phyloP scores from a whole-genome alignment of 2,329 filamentous ascomycete species.

The Neonectria ditissima region DNA sequence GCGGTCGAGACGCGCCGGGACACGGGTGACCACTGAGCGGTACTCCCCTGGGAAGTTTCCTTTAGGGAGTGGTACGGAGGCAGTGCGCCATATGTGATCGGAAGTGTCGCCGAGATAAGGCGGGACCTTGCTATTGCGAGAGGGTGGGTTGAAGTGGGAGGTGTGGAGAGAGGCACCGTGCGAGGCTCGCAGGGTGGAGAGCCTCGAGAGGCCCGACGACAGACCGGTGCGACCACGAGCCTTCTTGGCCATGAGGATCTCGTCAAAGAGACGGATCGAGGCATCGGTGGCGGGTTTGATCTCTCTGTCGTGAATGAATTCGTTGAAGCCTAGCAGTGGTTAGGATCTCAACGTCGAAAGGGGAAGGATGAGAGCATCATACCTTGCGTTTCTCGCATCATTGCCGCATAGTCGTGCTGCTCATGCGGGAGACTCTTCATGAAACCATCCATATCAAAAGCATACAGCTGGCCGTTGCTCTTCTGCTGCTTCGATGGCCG shows the following conservation, averaged over 20 bases:
- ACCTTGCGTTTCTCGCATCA: conserved; percentile 77
- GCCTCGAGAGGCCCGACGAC: conserved; percentile 72
- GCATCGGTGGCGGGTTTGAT: conserved; percentile 71
- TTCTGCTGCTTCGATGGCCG: conserved; percentile 71
- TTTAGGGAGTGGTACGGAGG: conserved; percentile 69
- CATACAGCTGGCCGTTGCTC: conserved; percentile 68
- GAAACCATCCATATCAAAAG: conserved; percentile 75
- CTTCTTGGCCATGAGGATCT: conserved; percentile 84
- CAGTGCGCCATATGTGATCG: conserved; percentile 84
- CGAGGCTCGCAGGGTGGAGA: conserved; percentile 69
- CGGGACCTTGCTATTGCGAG: conserved; percentile 57
- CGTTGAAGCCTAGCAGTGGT: conserved; percentile 68
- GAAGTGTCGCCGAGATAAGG: conserved; percentile 78
- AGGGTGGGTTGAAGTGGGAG: conserved; percentile 52
- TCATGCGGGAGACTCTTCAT: conserved; percentile 73
- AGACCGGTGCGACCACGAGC: conserved; percentile 73
- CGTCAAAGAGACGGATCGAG: conserved; percentile 81
- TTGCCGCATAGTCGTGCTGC: conserved; percentile 72
- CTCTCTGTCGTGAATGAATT: conserved; percentile 87
- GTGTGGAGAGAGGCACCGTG: conserved; percentile 61
- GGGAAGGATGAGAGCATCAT: conserved; percentile 43
- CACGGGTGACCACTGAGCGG: conserved; percentile 69
- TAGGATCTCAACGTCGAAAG: conserved; percentile 9
- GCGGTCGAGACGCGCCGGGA: conserved; percentile 86
- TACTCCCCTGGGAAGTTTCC: conserved; percentile 74